Evolutionary conservation across 306 rosid species (phyloP).

Genomic region (Oemleria cerasiformis): DNA sequence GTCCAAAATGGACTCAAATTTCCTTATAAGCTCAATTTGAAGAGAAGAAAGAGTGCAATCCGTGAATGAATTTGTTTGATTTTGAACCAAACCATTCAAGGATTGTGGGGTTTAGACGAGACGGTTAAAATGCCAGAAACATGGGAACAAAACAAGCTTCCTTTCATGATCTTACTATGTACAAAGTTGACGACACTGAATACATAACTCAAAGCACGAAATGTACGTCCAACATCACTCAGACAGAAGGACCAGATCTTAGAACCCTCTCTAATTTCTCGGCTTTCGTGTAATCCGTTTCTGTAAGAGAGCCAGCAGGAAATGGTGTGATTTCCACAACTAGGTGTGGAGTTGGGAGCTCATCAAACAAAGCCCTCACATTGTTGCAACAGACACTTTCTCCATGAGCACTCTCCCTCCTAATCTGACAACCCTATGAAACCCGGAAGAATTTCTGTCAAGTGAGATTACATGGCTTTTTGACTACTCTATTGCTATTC

Average conservation of each 20-base stretch:
- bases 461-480: slow-evolving; percentile 1
- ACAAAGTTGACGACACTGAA: slow-evolving; percentile 19
- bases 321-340: slow-evolving; percentile 81
- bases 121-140: not conserved
- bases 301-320: slow-evolving; percentile 77
- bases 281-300: slow-evolving; percentile 81
- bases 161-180: slow-evolving; percentile 18
- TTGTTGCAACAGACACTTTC: slow-evolving; percentile 98
- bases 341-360: slow-evolving; percentile 92
- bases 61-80: too few species aligned
- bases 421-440: slow-evolving; percentile 86
- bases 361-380: slow-evolving; percentile 94
- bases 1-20: not conserved
- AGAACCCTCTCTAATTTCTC: slow-evolving; percentile 91
- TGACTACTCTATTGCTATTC: not conserved
- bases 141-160: slow-evolving; percentile 7
- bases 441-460: not conserved
- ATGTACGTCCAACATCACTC: slow-evolving; percentile 19
- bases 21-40: too few species aligned
- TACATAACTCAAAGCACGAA: slow-evolving; percentile 1
- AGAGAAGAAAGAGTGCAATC: too few species aligned
- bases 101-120: not conserved
- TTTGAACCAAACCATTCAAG: too few species aligned
- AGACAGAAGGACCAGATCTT: slow-evolving; percentile 79
- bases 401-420: slow-evolving; percentile 96